These are phyloP conservation scores for Phanerochaete sordida DNA, from an alignment of 768 basidiomycete genomes.

Conservation along the genomic window DNA sequence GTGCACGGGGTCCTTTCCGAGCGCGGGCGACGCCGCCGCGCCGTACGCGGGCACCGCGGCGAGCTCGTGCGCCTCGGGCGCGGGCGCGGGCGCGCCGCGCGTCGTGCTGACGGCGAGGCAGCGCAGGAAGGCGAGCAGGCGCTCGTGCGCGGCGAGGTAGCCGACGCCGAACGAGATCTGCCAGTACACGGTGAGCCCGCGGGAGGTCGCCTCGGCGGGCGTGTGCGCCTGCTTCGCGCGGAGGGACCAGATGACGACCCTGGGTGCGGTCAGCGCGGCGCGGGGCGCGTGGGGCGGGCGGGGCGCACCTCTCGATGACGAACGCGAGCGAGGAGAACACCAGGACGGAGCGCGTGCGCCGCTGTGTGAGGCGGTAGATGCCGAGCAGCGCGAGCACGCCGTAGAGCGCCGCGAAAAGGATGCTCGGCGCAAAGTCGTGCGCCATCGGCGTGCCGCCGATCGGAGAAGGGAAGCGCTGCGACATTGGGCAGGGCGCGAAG, in stretches of 20 bases:
- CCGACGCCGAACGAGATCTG: slow-evolving; percentile 7
- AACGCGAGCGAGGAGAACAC: slow-evolving; percentile 12
- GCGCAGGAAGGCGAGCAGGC: background rate
- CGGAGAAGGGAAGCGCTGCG: slow-evolving; percentile 4
- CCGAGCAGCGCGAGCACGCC: slow-evolving; percentile 14
- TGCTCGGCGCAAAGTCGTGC: slow-evolving; percentile 24
- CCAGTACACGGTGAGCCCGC: slow-evolving; percentile 2
- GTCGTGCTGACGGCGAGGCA: background rate
- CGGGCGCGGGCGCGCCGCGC: background rate
- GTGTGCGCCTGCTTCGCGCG: background rate
- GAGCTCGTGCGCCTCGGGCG: background rate
- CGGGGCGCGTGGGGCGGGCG: background rate
- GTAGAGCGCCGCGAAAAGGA: slow-evolving; percentile 20
- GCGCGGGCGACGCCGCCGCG: too few species aligned
- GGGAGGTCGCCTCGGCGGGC: background rate
- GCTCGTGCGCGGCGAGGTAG: background rate
- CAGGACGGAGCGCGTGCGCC: slow-evolving; percentile 10
- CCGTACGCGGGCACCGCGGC: background rate
- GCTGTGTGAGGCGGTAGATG: slow-evolving; percentile 12
- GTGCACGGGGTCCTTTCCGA: too few species aligned
- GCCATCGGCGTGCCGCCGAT: slow-evolving; percentile 6
- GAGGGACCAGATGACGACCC: background rate
- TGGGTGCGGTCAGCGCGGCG: slow-evolving; percentile 5
- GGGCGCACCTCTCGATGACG: slow-evolving; percentile 17
- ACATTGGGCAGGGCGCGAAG: too few species aligned